Evolutionary conservation across 768 basidiomycete species (phyloP).

Genomic region (Clitopilus hobsonii): DNA sequence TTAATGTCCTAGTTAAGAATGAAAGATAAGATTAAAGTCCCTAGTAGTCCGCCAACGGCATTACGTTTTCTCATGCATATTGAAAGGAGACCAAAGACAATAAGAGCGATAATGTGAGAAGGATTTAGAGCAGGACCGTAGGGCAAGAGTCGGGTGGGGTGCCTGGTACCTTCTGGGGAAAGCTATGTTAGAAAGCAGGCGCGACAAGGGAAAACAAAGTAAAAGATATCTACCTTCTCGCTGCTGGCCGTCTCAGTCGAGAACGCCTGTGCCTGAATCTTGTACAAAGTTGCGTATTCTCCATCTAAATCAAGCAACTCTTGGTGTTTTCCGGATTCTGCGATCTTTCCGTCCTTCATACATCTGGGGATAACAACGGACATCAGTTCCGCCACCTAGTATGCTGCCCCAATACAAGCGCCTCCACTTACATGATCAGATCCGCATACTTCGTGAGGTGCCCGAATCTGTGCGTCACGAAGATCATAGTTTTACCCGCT

Average conservation of each 20-base stretch:
- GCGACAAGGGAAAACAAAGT: background rate
- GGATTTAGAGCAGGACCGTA: too few species aligned
- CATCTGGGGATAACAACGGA: slow-evolving; percentile 15
- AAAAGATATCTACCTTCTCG: background rate
- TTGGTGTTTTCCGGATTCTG: slow-evolving; percentile 26
- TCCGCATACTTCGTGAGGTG: slow-evolving; percentile 32
- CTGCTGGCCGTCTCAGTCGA: background rate
- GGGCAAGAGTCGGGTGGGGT: background rate
- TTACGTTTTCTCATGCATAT: too few species aligned
- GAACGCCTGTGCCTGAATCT: slow-evolving; percentile 32
- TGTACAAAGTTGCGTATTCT: slow-evolving; percentile 29
- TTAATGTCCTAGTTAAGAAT: too few species aligned
- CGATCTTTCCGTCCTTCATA: slow-evolving; percentile 30
- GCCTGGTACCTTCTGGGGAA: background rate
- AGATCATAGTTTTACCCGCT: slow-evolving; percentile 33
- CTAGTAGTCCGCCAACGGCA: too few species aligned
- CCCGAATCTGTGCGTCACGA: slow-evolving; percentile 34
- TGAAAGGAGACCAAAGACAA: too few species aligned
- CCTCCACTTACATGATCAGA: slow-evolving; percentile 25
- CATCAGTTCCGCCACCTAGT: background rate
- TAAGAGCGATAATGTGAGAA: too few species aligned
- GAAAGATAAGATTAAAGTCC: too few species aligned
- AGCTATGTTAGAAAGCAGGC: background rate
- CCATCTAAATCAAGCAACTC: slow-evolving; percentile 24
- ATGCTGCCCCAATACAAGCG: slow-evolving; percentile 3